Evolutionary conservation across 345 rosid genomes (phyloP).

Genomic region (Isatis tinctoria): DNA sequence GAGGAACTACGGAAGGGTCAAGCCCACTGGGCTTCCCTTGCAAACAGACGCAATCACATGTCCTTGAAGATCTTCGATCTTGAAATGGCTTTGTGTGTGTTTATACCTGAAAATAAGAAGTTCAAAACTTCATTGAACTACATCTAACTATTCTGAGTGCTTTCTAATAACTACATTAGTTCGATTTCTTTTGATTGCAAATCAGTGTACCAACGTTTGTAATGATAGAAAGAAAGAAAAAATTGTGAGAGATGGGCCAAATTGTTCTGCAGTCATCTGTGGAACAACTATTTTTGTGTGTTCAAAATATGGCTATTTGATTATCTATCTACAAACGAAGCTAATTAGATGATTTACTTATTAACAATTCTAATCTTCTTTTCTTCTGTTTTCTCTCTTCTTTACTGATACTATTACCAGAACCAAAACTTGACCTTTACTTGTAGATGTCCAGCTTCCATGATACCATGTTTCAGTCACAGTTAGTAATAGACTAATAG

Average conservation of each 20-base stretch:
- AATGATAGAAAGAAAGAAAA: neutral
- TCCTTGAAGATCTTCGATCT: conserved; percentile 4
- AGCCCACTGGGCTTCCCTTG: neutral
- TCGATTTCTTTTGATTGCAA: neutral
- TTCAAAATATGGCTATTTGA: too few species aligned
- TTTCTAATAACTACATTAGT: neutral
- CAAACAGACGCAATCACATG: neutral
- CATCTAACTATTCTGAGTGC: neutral
- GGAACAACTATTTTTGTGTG: too few species aligned
- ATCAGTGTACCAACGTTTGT: neutral
- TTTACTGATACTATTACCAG: neutral
- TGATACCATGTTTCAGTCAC: too few species aligned
- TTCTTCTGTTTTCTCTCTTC: neutral
- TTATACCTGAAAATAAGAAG: neutral
- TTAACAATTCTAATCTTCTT: too few species aligned
- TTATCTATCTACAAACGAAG: neutral
- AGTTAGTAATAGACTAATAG: too few species aligned
- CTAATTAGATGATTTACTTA: neutral
- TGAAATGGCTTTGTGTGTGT: too few species aligned
- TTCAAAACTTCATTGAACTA: conserved; percentile 18
- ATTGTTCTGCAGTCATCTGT: neutral
- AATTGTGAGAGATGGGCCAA: neutral
- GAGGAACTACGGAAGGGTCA: conserved; percentile 27
- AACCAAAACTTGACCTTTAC: too few species aligned
- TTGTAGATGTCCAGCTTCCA: too few species aligned